Base-by-base conservation (phyloP, 2,329 filamentous ascomycete species). In the Fusarium siculi region DNA sequence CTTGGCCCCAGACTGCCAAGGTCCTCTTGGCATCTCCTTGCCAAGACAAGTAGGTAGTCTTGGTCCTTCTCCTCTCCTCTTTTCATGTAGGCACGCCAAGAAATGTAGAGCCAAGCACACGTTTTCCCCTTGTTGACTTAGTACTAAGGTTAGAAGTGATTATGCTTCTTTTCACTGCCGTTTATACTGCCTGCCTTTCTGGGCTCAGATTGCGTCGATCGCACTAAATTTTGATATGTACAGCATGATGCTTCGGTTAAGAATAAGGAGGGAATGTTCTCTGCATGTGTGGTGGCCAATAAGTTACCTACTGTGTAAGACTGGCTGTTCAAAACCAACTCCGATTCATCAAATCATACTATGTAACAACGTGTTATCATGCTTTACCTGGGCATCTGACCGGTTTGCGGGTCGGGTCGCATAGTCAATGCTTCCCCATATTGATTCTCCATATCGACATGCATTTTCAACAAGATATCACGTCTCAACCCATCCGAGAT, bases 1-100 rank as follows among this genome's bases (percentile, higher is more conserved):
- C 61, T 71, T 70, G 59, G 65, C 65, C 23, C 59, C 55, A 52
- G 9, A 34, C 43, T 56, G 66, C 70, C 70, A 73, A 73, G 70
- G 28, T 15, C 7, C 9, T 23, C 62, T 73, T 74, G 70, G 64
- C 69, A 47, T 49, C 63, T 43, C 49, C 57, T 40, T 57, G 70
- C 70, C 70, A 73, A 73, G 70, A 42, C 60, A 39, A 40, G 7
- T 47, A 30, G 28, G 8, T 30, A 16, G 25, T 47, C 44, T 47
- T 37, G 11, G 37, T 66, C 49, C 14, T 64, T 52, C 21, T 30
- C 40, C 36, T 53, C 49, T 46, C 30, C 43, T 57, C 52, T 56
- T 42, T 42, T 46, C 40, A 23, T 11, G 25, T 55, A 10, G 47
- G 25, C 6, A 9, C 25, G 66, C 64, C 64, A 68, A 68, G 64